Evolutionary conservation across 345 rosid species (phyloP).

Genomic region (Microcos paniculata): DNA sequence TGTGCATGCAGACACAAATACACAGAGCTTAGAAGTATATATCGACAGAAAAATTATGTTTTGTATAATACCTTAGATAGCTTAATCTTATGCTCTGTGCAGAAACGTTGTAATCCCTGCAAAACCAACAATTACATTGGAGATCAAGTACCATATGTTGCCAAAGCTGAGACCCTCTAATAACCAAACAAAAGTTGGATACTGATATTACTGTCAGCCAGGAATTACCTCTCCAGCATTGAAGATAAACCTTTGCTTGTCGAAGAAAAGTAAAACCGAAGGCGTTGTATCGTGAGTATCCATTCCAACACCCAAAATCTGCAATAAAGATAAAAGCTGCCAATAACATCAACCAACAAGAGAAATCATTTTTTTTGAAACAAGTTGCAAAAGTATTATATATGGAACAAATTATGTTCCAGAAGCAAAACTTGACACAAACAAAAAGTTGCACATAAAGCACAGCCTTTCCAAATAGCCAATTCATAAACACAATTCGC

Average conservation of each 20-base stretch:
- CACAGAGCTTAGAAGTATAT: not conserved
- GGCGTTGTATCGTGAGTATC: slow-evolving; percentile 91
- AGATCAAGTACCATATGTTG: no score
- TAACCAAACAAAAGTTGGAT: not conserved
- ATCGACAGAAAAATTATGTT: not conserved
- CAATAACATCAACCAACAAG: no score
- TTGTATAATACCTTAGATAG: slow-evolving; percentile 60
- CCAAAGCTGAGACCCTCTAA: no score
- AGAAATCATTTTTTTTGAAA: no score
- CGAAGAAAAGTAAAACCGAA: slow-evolving; percentile 83
- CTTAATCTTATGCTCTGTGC: slow-evolving; percentile 81
- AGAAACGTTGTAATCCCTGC: slow-evolving; percentile 86
- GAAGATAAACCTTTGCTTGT: slow-evolving; percentile 78
- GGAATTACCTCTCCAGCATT: slow-evolving; percentile 83
- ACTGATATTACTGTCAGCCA: not conserved
- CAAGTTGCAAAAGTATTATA: no score
- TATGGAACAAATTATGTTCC: no score
- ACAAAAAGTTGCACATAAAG: no score
- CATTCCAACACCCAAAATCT: slow-evolving; percentile 92
- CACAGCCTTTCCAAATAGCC: no score
- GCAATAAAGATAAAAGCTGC: not conserved
- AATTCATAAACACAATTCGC: no score
- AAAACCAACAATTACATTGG: not conserved
- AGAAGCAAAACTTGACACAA: no score
- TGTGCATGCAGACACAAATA: not conserved